Evolutionary conservation across 176 grass and related monocot species (phyloP), one percentile per base, ranked within the genome.

Genomic region (Elymus sibiricus): DNA sequence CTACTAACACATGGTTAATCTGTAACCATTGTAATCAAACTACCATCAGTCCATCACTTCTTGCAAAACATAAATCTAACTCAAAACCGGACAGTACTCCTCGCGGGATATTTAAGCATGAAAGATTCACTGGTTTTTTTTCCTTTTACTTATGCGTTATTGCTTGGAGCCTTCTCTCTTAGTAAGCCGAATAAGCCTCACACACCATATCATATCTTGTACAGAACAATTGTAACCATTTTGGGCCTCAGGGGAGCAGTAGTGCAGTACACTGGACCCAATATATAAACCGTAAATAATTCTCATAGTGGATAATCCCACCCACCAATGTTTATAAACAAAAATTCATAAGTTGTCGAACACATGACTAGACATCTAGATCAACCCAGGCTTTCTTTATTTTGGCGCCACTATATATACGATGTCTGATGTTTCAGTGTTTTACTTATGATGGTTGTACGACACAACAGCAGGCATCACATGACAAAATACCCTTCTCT

Each of bases 301-400:
- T 60, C 7, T 61, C 12, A 61, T 64, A 25, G 22, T 32, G 62
- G 56, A n/a, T 9, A 53, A 63, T 63, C 21, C 6, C 11, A 68
- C 49, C 32, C 22, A 29, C 17, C 49, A 51, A 78, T 46, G n/a
- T 77, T 62, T 62, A 72, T 72, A 88, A 74, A 78, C 58, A 80
- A 47, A 28, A 44, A 9, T 27, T 35, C 51, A 32, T 22, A 38
- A 46, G 44, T 74, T 74, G 15, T 49, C 6, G 1, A 22, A 47
- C 8, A 65, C 49, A 35, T 68, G 7, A 81, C 7, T 62, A 83
- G 46, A 56, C 39, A 4, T 35, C 12, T 70, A 78, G 34, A 42
- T 39, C 10, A 37, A 53, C 65, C 32, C 6, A 64, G 43, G 43
- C 34, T 55, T 32, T 76, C 26, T 53, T 55, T 28, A 21, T 55